phyloP scores from a whole-genome alignment of 2,329 filamentous ascomycete genomes.

The Diplodia mutila region DNA sequence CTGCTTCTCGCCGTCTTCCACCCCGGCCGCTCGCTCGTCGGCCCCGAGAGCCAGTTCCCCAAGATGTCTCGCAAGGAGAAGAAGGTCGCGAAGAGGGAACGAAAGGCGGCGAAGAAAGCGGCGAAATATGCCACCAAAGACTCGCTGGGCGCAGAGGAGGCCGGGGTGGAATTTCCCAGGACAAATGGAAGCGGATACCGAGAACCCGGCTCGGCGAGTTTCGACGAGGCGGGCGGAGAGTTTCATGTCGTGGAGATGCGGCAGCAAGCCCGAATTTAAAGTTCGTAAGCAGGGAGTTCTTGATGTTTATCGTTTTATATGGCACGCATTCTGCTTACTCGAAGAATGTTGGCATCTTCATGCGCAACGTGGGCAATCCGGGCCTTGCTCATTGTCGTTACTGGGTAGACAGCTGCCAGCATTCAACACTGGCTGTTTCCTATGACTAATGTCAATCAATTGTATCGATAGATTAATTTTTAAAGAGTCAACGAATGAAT shows the following conservation, averaged over 20 bases:
- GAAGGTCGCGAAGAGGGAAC: constrained; percentile 28
- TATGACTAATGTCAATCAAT: background rate
- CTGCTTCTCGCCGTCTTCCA: constrained; percentile 34
- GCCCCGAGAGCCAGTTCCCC: constrained; percentile 35
- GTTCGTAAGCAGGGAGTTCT: background rate
- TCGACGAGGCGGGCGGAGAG: background rate
- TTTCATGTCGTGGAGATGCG: background rate
- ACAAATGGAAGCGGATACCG: background rate
- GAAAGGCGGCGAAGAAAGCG: constrained; percentile 27
- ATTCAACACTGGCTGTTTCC: background rate
- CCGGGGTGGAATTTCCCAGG: too few relatives aligned
- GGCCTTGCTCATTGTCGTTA: too few relatives aligned
- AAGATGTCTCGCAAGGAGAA: constrained; percentile 32
- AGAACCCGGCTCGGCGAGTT: background rate
- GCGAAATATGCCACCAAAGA: background rate
- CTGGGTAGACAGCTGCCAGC: background rate
- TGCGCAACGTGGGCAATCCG: background rate
- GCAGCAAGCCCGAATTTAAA: background rate
- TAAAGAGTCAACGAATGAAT: background rate
- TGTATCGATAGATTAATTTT: background rate
- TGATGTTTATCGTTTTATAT: background rate
- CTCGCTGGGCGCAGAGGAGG: background rate
- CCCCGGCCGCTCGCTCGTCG: constrained; percentile 34
- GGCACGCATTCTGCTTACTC: background rate
- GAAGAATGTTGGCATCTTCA: background rate